phyloP scores from a whole-genome alignment of 169 alveolate genomes.

The Babesia ovata region DNA sequence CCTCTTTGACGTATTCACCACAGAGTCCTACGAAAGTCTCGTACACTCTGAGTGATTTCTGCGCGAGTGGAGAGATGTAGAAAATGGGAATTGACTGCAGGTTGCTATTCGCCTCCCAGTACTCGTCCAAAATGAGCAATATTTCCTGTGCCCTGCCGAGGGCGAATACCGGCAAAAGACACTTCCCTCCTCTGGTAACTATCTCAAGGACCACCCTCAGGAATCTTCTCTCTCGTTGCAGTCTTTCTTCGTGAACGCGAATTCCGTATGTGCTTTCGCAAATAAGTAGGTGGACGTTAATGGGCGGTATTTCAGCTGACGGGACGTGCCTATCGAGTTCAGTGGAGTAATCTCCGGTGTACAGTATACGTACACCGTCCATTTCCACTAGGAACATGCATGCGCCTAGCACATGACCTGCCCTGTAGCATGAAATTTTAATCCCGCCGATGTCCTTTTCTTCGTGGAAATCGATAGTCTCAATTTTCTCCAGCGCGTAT shows the following conservation, averaged over 20 bases:
- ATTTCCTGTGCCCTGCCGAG: slow-evolving; percentile 94
- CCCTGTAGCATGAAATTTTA: slow-evolving; percentile 92
- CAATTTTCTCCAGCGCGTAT: slow-evolving; percentile 85
- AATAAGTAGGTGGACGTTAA: slow-evolving; percentile 94
- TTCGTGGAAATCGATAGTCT: slow-evolving; percentile 91
- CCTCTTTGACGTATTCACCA: slow-evolving; percentile 90
- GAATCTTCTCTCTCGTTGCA: slow-evolving; percentile 92
- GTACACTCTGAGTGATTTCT: slow-evolving; percentile 92
- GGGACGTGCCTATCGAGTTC: slow-evolving; percentile 95
- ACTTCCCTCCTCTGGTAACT: slow-evolving; percentile 89
- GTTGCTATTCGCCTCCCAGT: slow-evolving; percentile 91
- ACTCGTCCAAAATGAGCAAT: slow-evolving; percentile 92
- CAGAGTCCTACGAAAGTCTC: slow-evolving; percentile 93
- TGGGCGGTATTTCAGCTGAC: slow-evolving; percentile 94
- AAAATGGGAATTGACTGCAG: slow-evolving; percentile 92
- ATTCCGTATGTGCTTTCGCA: slow-evolving; percentile 98
- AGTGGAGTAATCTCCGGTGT: slow-evolving; percentile 98
- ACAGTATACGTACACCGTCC: slow-evolving; percentile 94
- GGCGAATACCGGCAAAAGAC: slow-evolving; percentile 95
- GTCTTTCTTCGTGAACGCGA: slow-evolving; percentile 94
- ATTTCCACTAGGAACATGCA: slow-evolving; percentile 98
- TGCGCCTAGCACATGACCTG: slow-evolving; percentile 99
- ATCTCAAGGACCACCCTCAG: slow-evolving; percentile 78
- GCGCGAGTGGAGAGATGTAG: slow-evolving; percentile 93
- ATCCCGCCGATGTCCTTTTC: slow-evolving; percentile 90